Evolutionary conservation across 176 grass and related monocot genomes (phyloP), one percentile per base, ranked within the genome.

Genomic region (Juncus inflexus): DNA sequence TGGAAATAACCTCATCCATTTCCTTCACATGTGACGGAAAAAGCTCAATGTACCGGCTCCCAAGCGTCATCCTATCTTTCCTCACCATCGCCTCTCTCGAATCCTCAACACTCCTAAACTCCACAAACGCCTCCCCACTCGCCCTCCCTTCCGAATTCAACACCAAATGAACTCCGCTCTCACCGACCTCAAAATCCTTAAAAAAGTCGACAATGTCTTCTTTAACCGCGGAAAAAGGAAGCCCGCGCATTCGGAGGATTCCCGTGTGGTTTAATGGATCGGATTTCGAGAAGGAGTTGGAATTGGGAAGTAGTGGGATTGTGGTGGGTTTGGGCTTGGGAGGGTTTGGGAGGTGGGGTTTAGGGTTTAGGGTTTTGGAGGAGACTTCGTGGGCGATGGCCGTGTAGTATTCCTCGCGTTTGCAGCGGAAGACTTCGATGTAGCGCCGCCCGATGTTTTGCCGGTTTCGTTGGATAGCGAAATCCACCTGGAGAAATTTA

Each of bases 1-100:
- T 72, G 3, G 40, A 43, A 7, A 62, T 74, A 19, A 15, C 55
- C 56, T 76, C 74, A 42, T 76, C 74, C 62, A 65, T 66, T 52
- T 77, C 74, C 4, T 83, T 69, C 11, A 50, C 50, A 39, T 55
- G 60, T 0, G 63, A 61, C 15, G 70, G 68, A 42, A 83, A 78
- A 12, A 83, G 64, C 36, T 83, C 81, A 9, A 83, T 71, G 10
- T 83, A 83, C 19, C 68, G 76, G 5, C 54, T 78, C 11, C 81
- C 81, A 0, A 83, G 70, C 57, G 67, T 83, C 75, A 74, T 83
- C 41, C 76, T 83, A 41, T 83, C 81, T 61, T 78, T 78, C 47
- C 38, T 68, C 43, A 28, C 19, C 80, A 83, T 83, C 0, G 75
- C 81, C 4, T 50, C 69, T 53, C 68, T 78, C 35, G 81, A 77